phyloP scores from a whole-genome alignment of 805 yeast genomes.

The Hanseniaspora lindneri region DNA sequence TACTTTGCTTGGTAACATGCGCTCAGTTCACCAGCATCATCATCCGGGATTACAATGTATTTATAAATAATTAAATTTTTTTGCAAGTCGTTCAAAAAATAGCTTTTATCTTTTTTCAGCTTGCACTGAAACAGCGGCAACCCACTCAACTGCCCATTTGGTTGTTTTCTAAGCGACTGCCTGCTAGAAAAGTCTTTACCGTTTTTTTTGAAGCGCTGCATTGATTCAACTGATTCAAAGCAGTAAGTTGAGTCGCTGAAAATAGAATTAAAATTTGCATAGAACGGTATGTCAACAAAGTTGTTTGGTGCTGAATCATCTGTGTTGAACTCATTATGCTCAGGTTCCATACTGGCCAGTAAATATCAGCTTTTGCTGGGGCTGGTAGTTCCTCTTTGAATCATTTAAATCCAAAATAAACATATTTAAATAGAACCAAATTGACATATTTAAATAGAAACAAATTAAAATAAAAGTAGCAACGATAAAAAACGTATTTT shows the following conservation, averaged over 20 bases:
- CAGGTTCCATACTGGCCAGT: background rate
- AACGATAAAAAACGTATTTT: too few relatives aligned
- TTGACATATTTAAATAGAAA: too few relatives aligned
- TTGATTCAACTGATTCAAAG: slow-evolving; percentile 1
- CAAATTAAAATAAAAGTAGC: too few relatives aligned
- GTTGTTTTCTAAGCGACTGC: background rate
- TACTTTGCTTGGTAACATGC: background rate
- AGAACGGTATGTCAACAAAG: slow-evolving; percentile 6
- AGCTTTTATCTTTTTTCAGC: slow-evolving; percentile 10
- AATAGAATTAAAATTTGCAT: slow-evolving; percentile 2
- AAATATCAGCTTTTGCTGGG: too few relatives aligned
- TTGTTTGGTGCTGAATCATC: background rate
- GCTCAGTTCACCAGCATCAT: background rate
- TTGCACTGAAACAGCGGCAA: slow-evolving; percentile 9
- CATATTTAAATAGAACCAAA: too few relatives aligned
- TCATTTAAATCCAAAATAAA: too few relatives aligned
- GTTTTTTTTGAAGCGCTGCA: background rate
- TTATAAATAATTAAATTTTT: slow-evolving; percentile 1
- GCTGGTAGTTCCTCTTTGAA: too few relatives aligned
- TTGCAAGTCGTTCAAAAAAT: slow-evolving; percentile 3
- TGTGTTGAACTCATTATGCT: background rate
- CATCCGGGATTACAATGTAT: slow-evolving; percentile 1
- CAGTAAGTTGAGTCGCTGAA: slow-evolving; percentile 7
- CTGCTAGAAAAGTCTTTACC: background rate
- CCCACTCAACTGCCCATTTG: background rate